Conservation (phyloP, 352 stramenopile species). For the Phytopythium mirpurense region DNA sequence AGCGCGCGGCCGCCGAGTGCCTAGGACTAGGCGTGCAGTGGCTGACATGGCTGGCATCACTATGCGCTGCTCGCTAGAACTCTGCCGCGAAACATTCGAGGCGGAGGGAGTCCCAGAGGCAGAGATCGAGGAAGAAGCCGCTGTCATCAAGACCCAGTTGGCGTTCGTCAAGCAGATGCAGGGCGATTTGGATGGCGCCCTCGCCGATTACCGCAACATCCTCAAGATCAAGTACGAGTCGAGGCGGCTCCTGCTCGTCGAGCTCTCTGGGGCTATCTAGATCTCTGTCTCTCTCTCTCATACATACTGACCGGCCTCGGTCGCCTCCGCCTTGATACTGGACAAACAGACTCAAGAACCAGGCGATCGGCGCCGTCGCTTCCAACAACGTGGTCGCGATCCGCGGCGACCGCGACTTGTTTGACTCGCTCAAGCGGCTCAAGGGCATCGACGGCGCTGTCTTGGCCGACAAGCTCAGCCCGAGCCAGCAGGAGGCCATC, state of each 20-base stretch:
- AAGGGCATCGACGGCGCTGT: constrained; percentile 55
- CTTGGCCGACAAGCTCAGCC: constrained; percentile 54
- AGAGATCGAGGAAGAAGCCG: constrained; percentile 70
- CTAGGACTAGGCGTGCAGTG: neutral
- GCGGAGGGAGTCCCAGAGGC: constrained; percentile 42
- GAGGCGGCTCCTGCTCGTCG: neutral
- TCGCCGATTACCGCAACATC: constrained; percentile 72
- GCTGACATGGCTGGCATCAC: neutral
- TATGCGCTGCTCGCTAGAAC: too few species aligned
- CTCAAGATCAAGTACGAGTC: constrained; percentile 66
- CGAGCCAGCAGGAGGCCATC: constrained; percentile 63
- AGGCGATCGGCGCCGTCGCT: constrained; percentile 54
- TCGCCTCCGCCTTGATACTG: too few species aligned
- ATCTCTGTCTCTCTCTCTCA: neutral
- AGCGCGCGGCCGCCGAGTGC: constrained; percentile 3
- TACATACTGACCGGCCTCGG: too few species aligned
- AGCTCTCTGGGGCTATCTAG: neutral
- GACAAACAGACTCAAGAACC: constrained; percentile 45
- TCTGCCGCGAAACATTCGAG: constrained; percentile 59
- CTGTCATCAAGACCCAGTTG: constrained; percentile 64
- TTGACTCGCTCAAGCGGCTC: constrained; percentile 83
- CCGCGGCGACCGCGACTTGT: constrained; percentile 63
- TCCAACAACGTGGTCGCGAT: constrained; percentile 84
- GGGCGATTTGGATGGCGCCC: constrained; percentile 57
- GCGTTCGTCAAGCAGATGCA: constrained; percentile 79